Evolutionary conservation across 2,329 filamentous ascomycete species (phyloP).

Genomic region (Calycina herbarum): DNA sequence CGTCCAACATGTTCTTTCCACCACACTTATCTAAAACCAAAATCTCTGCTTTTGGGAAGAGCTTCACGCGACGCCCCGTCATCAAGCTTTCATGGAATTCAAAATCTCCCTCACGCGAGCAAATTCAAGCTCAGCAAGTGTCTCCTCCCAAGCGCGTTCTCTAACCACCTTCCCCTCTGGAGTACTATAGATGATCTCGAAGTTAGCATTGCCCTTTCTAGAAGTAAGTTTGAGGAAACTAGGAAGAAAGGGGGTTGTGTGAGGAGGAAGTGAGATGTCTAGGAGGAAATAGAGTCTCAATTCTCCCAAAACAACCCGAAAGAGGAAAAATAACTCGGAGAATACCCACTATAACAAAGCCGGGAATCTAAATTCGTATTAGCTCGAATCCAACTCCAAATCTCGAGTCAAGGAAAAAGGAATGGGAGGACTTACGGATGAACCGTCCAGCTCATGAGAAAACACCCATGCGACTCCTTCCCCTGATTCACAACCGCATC

Average conservation of each 20-base stretch:
- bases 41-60: no score
- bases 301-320: no score
- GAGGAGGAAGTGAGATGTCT: no score
- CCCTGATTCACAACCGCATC: conserved; percentile 49
- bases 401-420: no score
- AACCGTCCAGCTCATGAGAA: conserved; percentile 39
- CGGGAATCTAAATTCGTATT: conserved; percentile 23
- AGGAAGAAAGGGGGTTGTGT: no score
- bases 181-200: neutral
- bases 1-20: no score
- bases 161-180: conserved; percentile 22
- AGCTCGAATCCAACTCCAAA: neutral
- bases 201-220: no score
- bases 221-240: no score
- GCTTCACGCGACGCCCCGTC: no score
- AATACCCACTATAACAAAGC: conserved; percentile 21
- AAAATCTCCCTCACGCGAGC: conserved; percentile 10
- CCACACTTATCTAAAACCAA: no score
- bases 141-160: conserved; percentile 31
- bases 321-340: no score
- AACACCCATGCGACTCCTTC: conserved; percentile 51
- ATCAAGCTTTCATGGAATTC: neutral
- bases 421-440: conserved; percentile 5
- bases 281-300: no score
- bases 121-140: conserved; percentile 31